Percentiles rank a stretch among this genome's conserved stretches.
These are phyloP conservation scores for Entoloma clypeatum DNA, from an alignment of 1,284 basidiomycete species.

Conservation along the genomic window DNA sequence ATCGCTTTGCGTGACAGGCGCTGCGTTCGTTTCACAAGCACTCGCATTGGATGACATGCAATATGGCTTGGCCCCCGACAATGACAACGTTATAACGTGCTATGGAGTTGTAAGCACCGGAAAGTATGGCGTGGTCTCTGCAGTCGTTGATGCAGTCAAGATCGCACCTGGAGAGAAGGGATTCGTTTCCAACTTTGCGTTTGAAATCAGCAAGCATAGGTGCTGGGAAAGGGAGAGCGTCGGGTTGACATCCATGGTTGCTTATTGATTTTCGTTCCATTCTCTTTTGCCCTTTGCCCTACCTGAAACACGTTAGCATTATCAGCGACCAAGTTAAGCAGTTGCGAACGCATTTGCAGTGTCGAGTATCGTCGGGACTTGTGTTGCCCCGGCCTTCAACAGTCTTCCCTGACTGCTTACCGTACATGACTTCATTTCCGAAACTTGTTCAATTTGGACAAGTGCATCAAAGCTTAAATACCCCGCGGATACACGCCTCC, in stretches of 20 bases:
- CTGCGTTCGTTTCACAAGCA: conserved; percentile 44
- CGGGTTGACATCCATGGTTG: conserved; percentile 50
- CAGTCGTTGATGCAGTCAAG: conserved; percentile 38
- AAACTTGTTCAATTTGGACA: too few relatives aligned
- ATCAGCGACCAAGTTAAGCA: too few relatives aligned
- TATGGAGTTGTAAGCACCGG: conserved; percentile 63
- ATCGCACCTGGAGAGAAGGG: conserved; percentile 45
- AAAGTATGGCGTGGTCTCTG: conserved; percentile 40
- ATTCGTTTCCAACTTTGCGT: conserved; percentile 57
- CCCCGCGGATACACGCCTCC: too few relatives aligned
- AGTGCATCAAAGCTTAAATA: too few relatives aligned
- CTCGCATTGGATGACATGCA: conserved; percentile 45
- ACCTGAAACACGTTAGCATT: too few relatives aligned
- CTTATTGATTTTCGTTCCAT: conserved; percentile 45
- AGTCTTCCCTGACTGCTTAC: too few relatives aligned
- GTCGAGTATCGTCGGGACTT: too few relatives aligned
- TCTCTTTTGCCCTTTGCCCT: too few relatives aligned
- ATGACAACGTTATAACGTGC: conserved; percentile 42
- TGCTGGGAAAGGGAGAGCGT: conserved; percentile 59
- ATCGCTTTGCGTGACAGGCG: conserved; percentile 33
- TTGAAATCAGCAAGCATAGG: conserved; percentile 60
- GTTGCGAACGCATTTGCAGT: too few relatives aligned
- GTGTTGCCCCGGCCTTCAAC: too few relatives aligned
- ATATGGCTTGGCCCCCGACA: conserved; percentile 32
- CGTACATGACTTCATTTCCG: too few relatives aligned